These are phyloP conservation scores for Suhomyces ambrosiae DNA, from an alignment of 1,139 yeast genomes.

Conservation along the genomic window DNA sequence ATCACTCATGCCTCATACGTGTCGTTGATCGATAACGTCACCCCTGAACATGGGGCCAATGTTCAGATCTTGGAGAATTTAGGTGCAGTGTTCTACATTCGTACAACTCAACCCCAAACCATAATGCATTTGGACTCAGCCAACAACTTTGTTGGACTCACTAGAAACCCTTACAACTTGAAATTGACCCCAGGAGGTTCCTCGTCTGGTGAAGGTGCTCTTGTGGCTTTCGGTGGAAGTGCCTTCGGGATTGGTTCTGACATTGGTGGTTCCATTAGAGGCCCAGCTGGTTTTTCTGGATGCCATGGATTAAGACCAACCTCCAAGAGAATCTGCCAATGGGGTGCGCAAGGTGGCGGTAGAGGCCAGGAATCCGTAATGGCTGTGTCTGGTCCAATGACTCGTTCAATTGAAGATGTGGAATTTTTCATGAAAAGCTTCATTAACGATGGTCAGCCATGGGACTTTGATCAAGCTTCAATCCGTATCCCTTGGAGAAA, in stretches of 20 bases:
- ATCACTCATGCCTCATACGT: conserved; percentile 68
- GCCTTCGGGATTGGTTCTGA: conserved; percentile 73
- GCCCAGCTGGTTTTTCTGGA: conserved; percentile 75
- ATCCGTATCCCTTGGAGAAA: conserved; percentile 66
- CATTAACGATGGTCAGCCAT: conserved; percentile 66
- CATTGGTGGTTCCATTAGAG: conserved; percentile 78
- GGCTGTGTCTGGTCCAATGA: conserved; percentile 65
- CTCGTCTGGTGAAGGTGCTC: conserved; percentile 77
- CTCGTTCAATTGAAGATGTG: conserved; percentile 64
- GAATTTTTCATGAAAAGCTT: conserved; percentile 60
- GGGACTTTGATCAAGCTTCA: conserved; percentile 60
- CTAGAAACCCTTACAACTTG: conserved; percentile 44
- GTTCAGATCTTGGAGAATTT: conserved; percentile 54
- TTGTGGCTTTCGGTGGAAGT: conserved; percentile 66
- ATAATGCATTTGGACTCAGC: conserved; percentile 50
- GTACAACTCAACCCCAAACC: conserved; percentile 52
- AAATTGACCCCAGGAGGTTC: conserved; percentile 59
- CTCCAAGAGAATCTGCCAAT: conserved; percentile 55
- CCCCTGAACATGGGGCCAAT: conserved; percentile 53
- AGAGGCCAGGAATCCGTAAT: conserved; percentile 61
- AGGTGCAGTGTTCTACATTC: conserved; percentile 64
- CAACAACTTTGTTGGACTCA: conserved; percentile 43
- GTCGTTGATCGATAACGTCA: conserved; percentile 50
- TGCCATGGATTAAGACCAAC: conserved; percentile 71
- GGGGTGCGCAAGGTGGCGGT: conserved; percentile 57